Evolutionary conservation across 495 filamentous ascomycete genomes (phyloP).

Genomic region (Elasticomyces elasticus): DNA sequence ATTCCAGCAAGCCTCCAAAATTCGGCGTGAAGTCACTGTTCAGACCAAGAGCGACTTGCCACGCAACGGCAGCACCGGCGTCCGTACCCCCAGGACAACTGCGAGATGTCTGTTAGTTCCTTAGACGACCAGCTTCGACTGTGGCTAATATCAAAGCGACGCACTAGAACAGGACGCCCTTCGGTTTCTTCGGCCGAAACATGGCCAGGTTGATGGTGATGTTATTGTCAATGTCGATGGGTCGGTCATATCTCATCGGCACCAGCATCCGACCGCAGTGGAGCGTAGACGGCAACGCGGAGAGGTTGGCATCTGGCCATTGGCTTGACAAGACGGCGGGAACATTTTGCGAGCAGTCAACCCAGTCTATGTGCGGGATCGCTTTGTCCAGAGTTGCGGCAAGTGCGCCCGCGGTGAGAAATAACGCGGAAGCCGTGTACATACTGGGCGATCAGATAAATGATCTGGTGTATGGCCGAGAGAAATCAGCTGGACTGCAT

Average conservation of each 20-base stretch:
- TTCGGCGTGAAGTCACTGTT: slow-evolving; percentile 2
- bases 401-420: background rate
- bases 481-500: too few species aligned
- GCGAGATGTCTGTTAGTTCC: background rate
- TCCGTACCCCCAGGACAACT: slow-evolving; percentile 4
- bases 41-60: slow-evolving; percentile 4
- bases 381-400: background rate
- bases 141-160: background rate
- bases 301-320: background rate
- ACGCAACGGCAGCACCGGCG: slow-evolving; percentile 1
- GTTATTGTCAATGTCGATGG: background rate
- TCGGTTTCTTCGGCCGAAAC: slow-evolving; percentile 1
- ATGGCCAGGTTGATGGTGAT: slow-evolving; percentile 2
- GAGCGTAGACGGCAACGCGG: slow-evolving; percentile 1
- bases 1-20: slow-evolving; percentile 2
- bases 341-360: background rate
- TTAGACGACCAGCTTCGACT: background rate
- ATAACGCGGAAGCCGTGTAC: background rate
- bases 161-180: slow-evolving; percentile 3
- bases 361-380: background rate
- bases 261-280: slow-evolving; percentile 2
- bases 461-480: too few species aligned
- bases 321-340: background rate
- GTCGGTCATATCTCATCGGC: background rate
- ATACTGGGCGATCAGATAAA: background rate